Percentiles rank a stretch among this genome's conserved stretches.
These are phyloP conservation scores for Lactuca saligna DNA, from an alignment of 129 eudicot genomes.

Conservation along the genomic window DNA sequence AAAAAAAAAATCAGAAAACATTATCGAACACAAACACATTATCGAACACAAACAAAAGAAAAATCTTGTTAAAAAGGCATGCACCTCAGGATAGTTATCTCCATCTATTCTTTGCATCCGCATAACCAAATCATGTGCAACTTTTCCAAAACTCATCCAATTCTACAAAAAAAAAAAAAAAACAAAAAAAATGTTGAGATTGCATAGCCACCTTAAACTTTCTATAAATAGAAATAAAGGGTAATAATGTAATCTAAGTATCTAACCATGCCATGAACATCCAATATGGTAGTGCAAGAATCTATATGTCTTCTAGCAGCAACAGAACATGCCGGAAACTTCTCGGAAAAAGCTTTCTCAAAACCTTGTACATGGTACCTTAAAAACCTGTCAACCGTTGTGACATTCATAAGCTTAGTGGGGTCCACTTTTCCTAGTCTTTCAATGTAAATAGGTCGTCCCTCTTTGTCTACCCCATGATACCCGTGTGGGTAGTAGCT, in stretches of 20 bases:
- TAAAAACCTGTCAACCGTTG: constrained; percentile 81
- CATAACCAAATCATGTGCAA: constrained; percentile 84
- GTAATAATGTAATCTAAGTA: not conserved
- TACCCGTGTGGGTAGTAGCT: constrained; percentile 89
- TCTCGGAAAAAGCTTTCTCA: constrained; percentile 80
- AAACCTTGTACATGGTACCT: constrained; percentile 93
- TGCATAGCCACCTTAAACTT: constrained; percentile 3
- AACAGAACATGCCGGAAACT: constrained; percentile 94
- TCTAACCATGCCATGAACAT: constrained; percentile 90
- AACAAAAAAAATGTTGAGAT: not conserved
- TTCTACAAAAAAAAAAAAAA: constrained; percentile 47
- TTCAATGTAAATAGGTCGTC: constrained; percentile 91
- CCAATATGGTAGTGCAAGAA: constrained; percentile 84
- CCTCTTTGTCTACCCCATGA: constrained; percentile 91
- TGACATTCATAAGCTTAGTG: constrained; percentile 81
- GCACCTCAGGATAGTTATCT: constrained; percentile 92
- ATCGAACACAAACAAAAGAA: not conserved
- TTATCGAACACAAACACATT: not conserved
- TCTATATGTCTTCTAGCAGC: constrained; percentile 90
- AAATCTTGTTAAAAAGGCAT: constrained; percentile 3
- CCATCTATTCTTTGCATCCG: constrained; percentile 92
- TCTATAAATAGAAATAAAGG: not conserved
- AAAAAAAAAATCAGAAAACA: not conserved
- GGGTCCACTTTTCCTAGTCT: constrained; percentile 88
- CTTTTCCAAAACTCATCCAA: constrained; percentile 97